These are phyloP conservation scores for Suillus subluteus DNA, from an alignment of 768 basidiomycete genomes.

Conservation along the genomic window DNA sequence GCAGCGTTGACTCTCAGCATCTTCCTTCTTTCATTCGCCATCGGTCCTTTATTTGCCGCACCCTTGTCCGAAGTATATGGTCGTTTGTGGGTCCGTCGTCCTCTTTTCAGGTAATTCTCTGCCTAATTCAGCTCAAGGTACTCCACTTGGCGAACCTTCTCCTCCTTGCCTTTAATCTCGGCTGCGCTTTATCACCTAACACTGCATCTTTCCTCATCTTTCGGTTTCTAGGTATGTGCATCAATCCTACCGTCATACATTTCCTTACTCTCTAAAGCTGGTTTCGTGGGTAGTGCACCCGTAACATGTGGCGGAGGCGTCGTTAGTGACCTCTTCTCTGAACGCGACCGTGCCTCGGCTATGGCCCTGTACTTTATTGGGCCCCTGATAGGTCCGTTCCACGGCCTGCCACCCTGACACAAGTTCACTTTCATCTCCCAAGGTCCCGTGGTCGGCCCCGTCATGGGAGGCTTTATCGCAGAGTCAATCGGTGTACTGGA, in stretches of 20 bases:
- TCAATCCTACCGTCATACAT: not conserved
- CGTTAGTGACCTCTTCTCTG: slow-evolving; percentile 67
- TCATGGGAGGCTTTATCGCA: too few species aligned
- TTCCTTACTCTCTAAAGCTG: slow-evolving; percentile 43
- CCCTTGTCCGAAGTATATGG: not conserved
- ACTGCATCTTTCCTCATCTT: slow-evolving; percentile 56
- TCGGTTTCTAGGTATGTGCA: slow-evolving; percentile 65
- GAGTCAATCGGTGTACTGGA: too few species aligned
- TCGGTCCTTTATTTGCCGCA: not conserved
- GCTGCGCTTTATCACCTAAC: not conserved
- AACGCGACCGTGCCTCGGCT: slow-evolving; percentile 61
- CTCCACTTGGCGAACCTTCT: not conserved
- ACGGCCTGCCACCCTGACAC: not conserved
- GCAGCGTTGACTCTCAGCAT: not conserved
- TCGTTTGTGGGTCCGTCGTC: slow-evolving; percentile 29
- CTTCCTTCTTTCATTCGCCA: not conserved
- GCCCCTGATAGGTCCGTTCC: slow-evolving; percentile 50
- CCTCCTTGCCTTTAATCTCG: not conserved
- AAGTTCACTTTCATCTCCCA: slow-evolving; percentile 5
- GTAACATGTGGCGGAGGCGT: slow-evolving; percentile 67
- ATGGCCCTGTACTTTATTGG: slow-evolving; percentile 73
- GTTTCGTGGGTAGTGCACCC: slow-evolving; percentile 66
- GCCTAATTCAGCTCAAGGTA: not conserved
- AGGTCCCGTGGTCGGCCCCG: slow-evolving; percentile 33
- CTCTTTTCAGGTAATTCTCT: not conserved